Conservation (phyloP, 768 basidiomycete genomes). For the Pisolithus marmoratus region DNA sequence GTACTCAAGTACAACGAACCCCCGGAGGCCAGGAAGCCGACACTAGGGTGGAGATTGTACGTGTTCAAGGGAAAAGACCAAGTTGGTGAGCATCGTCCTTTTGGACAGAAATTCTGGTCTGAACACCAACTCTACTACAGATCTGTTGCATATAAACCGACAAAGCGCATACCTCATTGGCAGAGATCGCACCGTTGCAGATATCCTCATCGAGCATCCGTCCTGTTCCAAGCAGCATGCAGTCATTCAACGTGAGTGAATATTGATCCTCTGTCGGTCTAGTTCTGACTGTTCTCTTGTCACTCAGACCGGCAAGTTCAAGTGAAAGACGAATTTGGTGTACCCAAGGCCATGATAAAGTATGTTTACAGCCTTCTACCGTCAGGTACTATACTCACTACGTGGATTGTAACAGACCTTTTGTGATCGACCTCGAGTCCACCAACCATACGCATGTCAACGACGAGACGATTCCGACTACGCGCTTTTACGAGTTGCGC, state of each 20-base stretch:
- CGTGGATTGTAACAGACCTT: slow-evolving; percentile 56
- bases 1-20: slow-evolving; percentile 98
- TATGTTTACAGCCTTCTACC: slow-evolving; percentile 34
- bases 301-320: slow-evolving; percentile 70
- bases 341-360: slow-evolving; percentile 76
- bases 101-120: background rate
- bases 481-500: slow-evolving; percentile 82
- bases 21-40: slow-evolving; percentile 92
- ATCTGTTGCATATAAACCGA: slow-evolving; percentile 84
- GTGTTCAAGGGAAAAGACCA: slow-evolving; percentile 96
- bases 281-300: background rate
- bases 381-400: slow-evolving; percentile 7
- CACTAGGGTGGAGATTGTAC: slow-evolving; percentile 87
- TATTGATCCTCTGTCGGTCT: background rate
- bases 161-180: slow-evolving; percentile 96
- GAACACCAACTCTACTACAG: slow-evolving; percentile 33
- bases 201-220: slow-evolving; percentile 89
- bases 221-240: slow-evolving; percentile 99
- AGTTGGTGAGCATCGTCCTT: slow-evolving; percentile 57
- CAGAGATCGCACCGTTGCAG: slow-evolving; percentile 78
- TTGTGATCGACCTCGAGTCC: slow-evolving; percentile 97
- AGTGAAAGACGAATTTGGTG: slow-evolving; percentile 85
- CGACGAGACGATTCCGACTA: slow-evolving; percentile 74
- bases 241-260: slow-evolving; percentile 77
- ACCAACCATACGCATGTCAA: slow-evolving; percentile 96